Evolutionary conservation across 768 basidiomycete genomes (phyloP).

Genomic region (Podaxis carcinomalis): DNA sequence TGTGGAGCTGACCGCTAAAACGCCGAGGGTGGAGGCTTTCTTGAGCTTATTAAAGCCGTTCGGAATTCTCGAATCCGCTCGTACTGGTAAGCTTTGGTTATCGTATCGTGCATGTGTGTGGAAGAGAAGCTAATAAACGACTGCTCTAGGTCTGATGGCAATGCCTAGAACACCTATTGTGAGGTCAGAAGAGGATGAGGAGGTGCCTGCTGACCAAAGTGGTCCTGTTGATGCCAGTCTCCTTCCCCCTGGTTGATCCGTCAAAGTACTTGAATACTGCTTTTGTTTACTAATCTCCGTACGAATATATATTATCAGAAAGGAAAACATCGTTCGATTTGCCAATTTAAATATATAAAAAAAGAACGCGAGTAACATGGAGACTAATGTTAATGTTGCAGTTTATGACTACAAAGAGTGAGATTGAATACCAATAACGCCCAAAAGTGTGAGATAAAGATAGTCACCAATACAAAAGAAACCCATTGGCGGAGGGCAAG

Average conservation of each 20-base stretch:
- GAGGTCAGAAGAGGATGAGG: conserved; percentile 55
- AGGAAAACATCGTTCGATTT: not conserved
- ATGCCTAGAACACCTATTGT: conserved; percentile 94
- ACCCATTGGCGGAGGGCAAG: not conserved
- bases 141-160: conserved; percentile 79
- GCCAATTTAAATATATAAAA: not conserved
- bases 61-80: conserved; percentile 91
- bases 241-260: conserved; percentile 82
- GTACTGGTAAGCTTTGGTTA: conserved; percentile 65
- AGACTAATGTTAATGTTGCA: not conserved
- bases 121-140: not conserved
- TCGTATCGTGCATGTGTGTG: not conserved
- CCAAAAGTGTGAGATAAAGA: conserved; percentile 7
- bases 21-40: conserved; percentile 88
- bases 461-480: conserved; percentile 1
- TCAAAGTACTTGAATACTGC: not conserved
- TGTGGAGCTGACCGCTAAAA: conserved; percentile 93
- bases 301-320: not conserved
- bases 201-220: conserved; percentile 37
- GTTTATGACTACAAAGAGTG: not conserved
- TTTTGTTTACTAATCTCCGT: not conserved
- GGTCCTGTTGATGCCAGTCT: conserved; percentile 83
- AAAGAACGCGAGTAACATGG: not conserved
- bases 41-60: conserved; percentile 88
- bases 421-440: conserved; percentile 4